These are phyloP conservation scores for Solanum bukasovii DNA, from an alignment of 257 asterid species.

Conservation along the genomic window DNA sequence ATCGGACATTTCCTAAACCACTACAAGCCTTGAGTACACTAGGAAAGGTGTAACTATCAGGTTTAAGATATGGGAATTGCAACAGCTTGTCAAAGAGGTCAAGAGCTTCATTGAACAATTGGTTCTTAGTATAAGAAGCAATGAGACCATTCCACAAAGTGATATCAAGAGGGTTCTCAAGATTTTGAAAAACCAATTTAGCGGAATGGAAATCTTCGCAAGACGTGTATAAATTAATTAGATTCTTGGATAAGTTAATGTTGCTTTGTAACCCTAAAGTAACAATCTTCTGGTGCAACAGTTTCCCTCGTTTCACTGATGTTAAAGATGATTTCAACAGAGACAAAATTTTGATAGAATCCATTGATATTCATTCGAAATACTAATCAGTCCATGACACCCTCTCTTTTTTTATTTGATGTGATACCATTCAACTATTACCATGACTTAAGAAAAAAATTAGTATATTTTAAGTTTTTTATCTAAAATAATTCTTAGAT, in stretches of 20 bases:
- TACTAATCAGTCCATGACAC: neutral
- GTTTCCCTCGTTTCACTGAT: conserved; percentile 15
- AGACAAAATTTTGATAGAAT: conserved; percentile 19
- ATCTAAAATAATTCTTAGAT: too few relatives aligned
- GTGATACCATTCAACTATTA: neutral
- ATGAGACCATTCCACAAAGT: conserved; percentile 66
- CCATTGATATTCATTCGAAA: conserved; percentile 19
- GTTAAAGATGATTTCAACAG: conserved; percentile 36
- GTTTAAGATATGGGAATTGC: conserved; percentile 31
- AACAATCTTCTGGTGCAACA: conserved; percentile 45
- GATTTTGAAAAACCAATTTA: conserved; percentile 27
- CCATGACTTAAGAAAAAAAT: too few relatives aligned
- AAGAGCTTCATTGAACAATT: conserved; percentile 45
- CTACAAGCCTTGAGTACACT: conserved; percentile 73
- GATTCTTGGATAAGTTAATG: conserved; percentile 41
- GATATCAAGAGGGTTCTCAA: conserved; percentile 48
- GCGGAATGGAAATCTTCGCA: conserved; percentile 35
- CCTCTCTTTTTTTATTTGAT: neutral
- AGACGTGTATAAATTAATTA: conserved; percentile 48
- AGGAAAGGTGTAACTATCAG: conserved; percentile 65
- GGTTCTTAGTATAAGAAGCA: conserved; percentile 47
- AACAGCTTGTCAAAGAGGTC: conserved; percentile 27
- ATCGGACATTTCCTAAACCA: conserved; percentile 31
- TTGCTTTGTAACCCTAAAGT: conserved; percentile 44
- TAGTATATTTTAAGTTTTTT: too few relatives aligned